Percentiles rank a stretch among this genome's conserved stretches.
Conservation (phyloP, 2,329 filamentous ascomycete genomes). For the Verticillium zaregamsianum region DNA sequence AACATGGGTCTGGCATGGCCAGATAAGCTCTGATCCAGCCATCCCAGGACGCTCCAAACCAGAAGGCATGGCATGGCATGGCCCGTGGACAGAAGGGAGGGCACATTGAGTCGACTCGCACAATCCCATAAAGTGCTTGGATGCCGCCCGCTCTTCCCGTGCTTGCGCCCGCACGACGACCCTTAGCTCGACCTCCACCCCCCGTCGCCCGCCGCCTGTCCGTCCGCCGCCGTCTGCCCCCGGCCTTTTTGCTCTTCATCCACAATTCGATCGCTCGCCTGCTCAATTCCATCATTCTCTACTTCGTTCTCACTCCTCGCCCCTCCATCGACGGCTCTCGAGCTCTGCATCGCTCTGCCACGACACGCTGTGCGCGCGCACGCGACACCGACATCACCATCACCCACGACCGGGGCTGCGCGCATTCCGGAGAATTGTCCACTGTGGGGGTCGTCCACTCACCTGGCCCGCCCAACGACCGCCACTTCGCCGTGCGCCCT, state of each 20-base stretch:
- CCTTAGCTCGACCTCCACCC: background rate
- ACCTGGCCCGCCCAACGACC: background rate
- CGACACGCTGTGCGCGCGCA: background rate
- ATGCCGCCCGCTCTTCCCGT: constrained; percentile 2
- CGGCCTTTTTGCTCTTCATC: background rate
- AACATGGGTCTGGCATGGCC: background rate
- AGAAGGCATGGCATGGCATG: background rate
- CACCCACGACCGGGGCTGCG: background rate
- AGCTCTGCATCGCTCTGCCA: background rate
- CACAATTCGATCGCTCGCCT: background rate
- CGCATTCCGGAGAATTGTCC: background rate
- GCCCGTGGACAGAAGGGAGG: background rate
- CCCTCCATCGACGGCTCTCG: background rate
- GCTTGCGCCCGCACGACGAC: constrained; percentile 1
- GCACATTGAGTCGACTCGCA: background rate
- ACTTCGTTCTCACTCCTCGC: background rate
- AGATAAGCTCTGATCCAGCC: background rate
- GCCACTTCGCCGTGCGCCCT: background rate
- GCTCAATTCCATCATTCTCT: background rate
- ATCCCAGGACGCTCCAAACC: background rate
- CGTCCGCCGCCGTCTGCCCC: background rate
- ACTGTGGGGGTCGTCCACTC: background rate
- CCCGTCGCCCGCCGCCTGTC: background rate
- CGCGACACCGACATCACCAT: background rate
- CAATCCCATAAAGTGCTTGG: background rate